Conservation (phyloP, 1,284 basidiomycete species). For the Salmacisia buchloeana region DNA sequence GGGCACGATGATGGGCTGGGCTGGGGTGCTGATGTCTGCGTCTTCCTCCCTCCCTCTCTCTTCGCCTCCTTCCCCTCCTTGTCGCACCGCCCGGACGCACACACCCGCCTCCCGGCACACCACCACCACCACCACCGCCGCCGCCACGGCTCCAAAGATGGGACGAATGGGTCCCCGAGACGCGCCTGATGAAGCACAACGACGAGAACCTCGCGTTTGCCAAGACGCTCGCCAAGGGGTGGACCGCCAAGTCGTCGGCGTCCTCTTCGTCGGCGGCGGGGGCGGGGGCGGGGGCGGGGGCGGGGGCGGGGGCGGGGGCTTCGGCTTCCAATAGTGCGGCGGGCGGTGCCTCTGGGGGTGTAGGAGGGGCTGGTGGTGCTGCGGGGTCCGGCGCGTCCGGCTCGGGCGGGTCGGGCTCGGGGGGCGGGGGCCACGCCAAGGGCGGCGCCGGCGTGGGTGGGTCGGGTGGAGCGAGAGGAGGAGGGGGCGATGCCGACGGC, state of each 20-base stretch:
- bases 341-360: too few relatives aligned
- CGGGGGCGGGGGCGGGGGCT: background rate
- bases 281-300: conserved; percentile 13
- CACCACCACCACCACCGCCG: too few relatives aligned
- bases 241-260: conserved; percentile 39
- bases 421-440: background rate
- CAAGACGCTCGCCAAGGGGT: conserved; percentile 46
- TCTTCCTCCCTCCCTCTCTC: too few relatives aligned
- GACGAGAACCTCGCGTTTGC: conserved; percentile 79
- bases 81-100: too few relatives aligned
- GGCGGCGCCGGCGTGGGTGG: background rate
- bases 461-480: conserved; percentile 26
- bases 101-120: too few relatives aligned
- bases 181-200: conserved; percentile 77
- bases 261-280: conserved; percentile 29
- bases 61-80: too few relatives aligned
- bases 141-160: conserved; percentile 62
- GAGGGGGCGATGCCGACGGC: conserved; percentile 47
- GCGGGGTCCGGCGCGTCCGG: conserved; percentile 51
- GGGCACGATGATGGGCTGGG: too few relatives aligned
- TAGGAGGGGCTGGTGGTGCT: conserved; percentile 48
- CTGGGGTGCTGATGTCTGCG: too few relatives aligned
- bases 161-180: conserved; percentile 94
- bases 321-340: background rate
- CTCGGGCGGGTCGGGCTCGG: conserved; percentile 36